A percentile compares a stretch with the other conserved stretches of the same genome.
These are phyloP conservation scores for Chlamydomonas urium DNA, from an alignment of 139 green algal genomes.

Conservation along the genomic window DNA sequence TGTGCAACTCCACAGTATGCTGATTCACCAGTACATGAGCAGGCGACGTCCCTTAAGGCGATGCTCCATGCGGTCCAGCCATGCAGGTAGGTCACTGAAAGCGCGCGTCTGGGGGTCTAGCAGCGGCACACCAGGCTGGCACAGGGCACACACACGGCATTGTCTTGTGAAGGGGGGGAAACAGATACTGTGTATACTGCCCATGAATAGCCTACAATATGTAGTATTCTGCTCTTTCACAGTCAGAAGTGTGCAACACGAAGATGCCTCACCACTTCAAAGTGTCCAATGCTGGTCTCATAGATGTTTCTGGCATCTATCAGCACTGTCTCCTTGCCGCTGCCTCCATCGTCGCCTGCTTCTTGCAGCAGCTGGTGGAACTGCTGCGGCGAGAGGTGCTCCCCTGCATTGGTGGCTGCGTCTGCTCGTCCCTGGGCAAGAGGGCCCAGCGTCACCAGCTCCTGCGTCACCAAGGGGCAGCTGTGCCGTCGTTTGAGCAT, in stretches of 20 bases:
- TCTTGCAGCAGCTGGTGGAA: conserved; percentile 54
- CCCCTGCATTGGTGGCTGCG: conserved; percentile 18
- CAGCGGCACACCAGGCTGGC: conserved; percentile 18
- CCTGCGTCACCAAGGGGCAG: conserved; percentile 21
- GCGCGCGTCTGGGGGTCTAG: conserved; percentile 56
- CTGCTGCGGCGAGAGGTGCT: conserved; percentile 44
- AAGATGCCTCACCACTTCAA: conserved; percentile 25
- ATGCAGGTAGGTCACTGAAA: conserved; percentile 71
- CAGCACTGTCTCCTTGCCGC: conserved; percentile 49
- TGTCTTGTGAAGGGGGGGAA: too few relatives aligned
- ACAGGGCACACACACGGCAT: too few relatives aligned
- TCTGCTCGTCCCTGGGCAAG: conserved; percentile 18
- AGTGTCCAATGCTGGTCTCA: conserved; percentile 67
- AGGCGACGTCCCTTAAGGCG: conserved; percentile 26
- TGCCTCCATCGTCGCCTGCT: neutral
- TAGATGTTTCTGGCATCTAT: conserved; percentile 77
- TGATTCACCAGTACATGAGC: conserved; percentile 80
- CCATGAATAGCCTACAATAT: too few relatives aligned
- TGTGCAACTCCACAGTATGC: too few relatives aligned
- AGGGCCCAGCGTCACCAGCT: conserved; percentile 58
- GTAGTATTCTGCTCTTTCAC: too few relatives aligned
- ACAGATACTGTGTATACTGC: too few relatives aligned
- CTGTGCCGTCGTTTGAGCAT: neutral
- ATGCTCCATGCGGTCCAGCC: conserved; percentile 50
- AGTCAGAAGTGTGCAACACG: too few relatives aligned